Percentiles rank a stretch among this genome's conserved stretches.
phyloP scores from a whole-genome alignment of 1,284 basidiomycete species.

The Chiua sp. region DNA sequence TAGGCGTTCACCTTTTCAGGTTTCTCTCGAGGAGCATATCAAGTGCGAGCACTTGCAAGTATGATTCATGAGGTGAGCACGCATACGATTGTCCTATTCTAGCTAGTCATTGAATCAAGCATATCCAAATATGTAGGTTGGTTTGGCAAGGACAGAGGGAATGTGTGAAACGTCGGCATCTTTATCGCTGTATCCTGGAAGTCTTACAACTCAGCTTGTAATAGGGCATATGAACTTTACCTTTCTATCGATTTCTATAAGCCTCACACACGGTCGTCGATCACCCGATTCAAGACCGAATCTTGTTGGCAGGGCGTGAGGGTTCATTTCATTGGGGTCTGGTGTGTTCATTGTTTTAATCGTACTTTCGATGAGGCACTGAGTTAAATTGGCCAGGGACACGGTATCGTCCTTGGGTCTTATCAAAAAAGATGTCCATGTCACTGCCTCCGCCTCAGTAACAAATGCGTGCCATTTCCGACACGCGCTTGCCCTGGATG shows the following conservation, averaged over 20 bases:
- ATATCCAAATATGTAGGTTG: slow-evolving; percentile 11
- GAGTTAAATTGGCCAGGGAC: slow-evolving; percentile 40
- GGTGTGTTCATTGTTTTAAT: slow-evolving; percentile 25
- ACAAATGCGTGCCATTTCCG: slow-evolving; percentile 40
- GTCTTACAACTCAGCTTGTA: slow-evolving; percentile 18
- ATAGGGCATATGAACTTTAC: slow-evolving; percentile 42
- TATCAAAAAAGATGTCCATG: slow-evolving; percentile 17
- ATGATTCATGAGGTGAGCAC: slow-evolving; percentile 39
- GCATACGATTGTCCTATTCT: neutral
- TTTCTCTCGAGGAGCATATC: slow-evolving; percentile 49
- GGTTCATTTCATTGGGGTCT: slow-evolving; percentile 44
- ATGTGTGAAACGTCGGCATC: slow-evolving; percentile 7
- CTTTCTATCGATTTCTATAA: slow-evolving; percentile 8
- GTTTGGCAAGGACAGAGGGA: slow-evolving; percentile 2
- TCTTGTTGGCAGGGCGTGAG: slow-evolving; percentile 33
- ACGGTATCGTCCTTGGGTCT: slow-evolving; percentile 42
- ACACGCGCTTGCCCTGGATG: slow-evolving; percentile 45
- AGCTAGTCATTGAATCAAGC: slow-evolving; percentile 34
- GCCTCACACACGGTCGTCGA: neutral
- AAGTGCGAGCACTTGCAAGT: slow-evolving; percentile 42
- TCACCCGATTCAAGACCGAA: slow-evolving; percentile 34
- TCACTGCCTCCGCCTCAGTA: slow-evolving; percentile 13
- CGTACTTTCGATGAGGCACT: neutral
- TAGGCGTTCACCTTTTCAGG: slow-evolving; percentile 38
- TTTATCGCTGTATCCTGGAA: neutral